Evolutionary conservation across 306 rosid species (phyloP), one percentile per base, ranked within the genome.

Genomic region (Amphicarpaea edgeworthii): DNA sequence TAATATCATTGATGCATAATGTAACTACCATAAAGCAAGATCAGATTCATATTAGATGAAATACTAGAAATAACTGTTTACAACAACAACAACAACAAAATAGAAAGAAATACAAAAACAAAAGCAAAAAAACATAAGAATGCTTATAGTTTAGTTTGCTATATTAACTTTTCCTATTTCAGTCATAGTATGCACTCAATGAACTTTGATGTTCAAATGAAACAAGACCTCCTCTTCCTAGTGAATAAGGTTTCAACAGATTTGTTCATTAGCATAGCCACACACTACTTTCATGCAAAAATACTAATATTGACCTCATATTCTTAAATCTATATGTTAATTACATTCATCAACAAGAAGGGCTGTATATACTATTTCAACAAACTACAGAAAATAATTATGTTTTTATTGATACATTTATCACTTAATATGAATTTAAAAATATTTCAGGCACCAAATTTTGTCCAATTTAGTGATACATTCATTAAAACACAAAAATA

Each of bases 11-110:
- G 4, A 19, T 32, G 68, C 90, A 86, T 62, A 78, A 84, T 57
- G 65, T 26, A 82, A 87, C 63, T 43, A 40, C 17, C 61, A 58
- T 84, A 70, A 30, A 34, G 32, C 43, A 73, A 45, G 75, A 75
- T 69, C 32, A 70, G 30, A 75, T 55, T 54, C 65, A 64, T 32
- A 43, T 63, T 47, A 66, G 26, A 41, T 47, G 70, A 57, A 21
- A 77, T 24, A 69, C 37, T 40, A n/a, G 17, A 12, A 53, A n/a
- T 3, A 77, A 75, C 57, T 47, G 41, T 41, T 57, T n/a, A 58
- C 37, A 10, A 8, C 17, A 3, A 34, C 46, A 11, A 30, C 23
- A 21, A 38, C n/a, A n/a, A n/a, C n/a, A 37, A 19, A 45, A 40
- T 0, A 26, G 2, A 40, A 47, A 66, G 14, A 66, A 66, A 19